A percentile compares a stretch with the other conserved stretches of the same genome.
These are phyloP conservation scores for Aspergillus versicolor DNA, from an alignment of 2,329 filamentous ascomycete genomes.

Conservation along the genomic window DNA sequence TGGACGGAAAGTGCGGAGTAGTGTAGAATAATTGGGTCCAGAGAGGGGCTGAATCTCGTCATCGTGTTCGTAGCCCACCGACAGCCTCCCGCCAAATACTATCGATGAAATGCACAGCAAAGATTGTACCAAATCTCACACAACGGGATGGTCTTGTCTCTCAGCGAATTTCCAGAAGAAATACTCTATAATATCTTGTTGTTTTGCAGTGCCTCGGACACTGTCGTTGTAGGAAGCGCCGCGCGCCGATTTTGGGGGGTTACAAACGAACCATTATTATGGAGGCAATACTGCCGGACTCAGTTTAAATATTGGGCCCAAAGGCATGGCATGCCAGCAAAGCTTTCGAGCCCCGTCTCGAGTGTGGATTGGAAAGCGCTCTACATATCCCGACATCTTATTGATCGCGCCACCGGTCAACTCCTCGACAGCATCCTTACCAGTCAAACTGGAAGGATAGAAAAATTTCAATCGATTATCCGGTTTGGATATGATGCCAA, in stretches of 20 bases:
- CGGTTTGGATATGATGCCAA: slow-evolving; percentile 82
- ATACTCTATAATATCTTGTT: slow-evolving; percentile 76
- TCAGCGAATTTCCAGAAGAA: slow-evolving; percentile 69
- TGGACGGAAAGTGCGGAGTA: background rate
- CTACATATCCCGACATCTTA: slow-evolving; percentile 57
- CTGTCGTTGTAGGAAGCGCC: slow-evolving; percentile 56
- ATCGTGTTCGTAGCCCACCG: background rate
- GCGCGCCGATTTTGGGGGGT: slow-evolving; percentile 66
- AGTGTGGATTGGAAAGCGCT: slow-evolving; percentile 72
- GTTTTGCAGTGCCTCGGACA: slow-evolving; percentile 54
- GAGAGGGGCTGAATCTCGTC: background rate
- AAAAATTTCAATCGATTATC: slow-evolving; percentile 69
- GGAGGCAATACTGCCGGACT: slow-evolving; percentile 71
- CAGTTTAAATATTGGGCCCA: slow-evolving; percentile 75
- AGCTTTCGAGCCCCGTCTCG: slow-evolving; percentile 53
- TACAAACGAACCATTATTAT: slow-evolving; percentile 71
- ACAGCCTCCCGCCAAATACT: no score
- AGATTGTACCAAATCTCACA: background rate
- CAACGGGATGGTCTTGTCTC: slow-evolving; percentile 34
- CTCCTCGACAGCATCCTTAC: slow-evolving; percentile 68
- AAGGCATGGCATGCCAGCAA: slow-evolving; percentile 59
- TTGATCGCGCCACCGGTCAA: slow-evolving; percentile 53
- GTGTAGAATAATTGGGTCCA: background rate
- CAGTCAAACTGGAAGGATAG: slow-evolving; percentile 68
- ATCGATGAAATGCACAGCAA: background rate